A percentile compares a stretch with the other conserved stretches of the same genome.
phyloP scores from a whole-genome alignment of 805 yeast species.

The Kodamaea fukazawae region DNA sequence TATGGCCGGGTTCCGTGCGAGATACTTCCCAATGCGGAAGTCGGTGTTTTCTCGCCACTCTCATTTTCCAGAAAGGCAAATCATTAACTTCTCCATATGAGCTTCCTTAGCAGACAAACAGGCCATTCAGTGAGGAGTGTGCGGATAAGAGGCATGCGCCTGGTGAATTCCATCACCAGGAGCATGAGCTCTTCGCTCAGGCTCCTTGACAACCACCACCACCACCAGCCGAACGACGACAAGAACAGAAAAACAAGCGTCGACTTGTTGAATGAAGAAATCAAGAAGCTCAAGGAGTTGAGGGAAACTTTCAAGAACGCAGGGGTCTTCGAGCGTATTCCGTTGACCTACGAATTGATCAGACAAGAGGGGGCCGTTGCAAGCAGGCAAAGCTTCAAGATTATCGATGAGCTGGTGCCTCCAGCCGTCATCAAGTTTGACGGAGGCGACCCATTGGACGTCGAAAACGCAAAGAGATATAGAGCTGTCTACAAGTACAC shows the following conservation, averaged over 20 bases:
- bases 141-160: no score
- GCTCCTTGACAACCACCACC: background rate
- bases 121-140: no score
- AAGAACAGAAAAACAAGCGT: background rate
- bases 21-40: constrained; percentile 11
- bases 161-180: no score
- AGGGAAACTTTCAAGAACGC: constrained; percentile 22
- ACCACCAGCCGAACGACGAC: background rate
- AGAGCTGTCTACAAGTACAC: constrained; percentile 18
- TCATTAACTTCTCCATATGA: constrained; percentile 1
- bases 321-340: constrained; percentile 23
- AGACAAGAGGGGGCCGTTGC: constrained; percentile 23
- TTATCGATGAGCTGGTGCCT: constrained; percentile 11
- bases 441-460: constrained; percentile 19
- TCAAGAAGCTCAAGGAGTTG: constrained; percentile 22
- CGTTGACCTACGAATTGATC: constrained; percentile 20
- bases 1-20: background rate
- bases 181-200: no score
- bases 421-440: constrained; percentile 12
- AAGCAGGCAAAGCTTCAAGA: constrained; percentile 17
- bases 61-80: constrained; percentile 11
- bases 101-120: background rate
- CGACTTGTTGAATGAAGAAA: constrained; percentile 16
- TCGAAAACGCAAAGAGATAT: constrained; percentile 15
- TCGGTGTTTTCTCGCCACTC: constrained; percentile 8